Base-by-base conservation (phyloP, 2,329 filamentous ascomycete genomes). In the Xylaria digitata region DNA sequence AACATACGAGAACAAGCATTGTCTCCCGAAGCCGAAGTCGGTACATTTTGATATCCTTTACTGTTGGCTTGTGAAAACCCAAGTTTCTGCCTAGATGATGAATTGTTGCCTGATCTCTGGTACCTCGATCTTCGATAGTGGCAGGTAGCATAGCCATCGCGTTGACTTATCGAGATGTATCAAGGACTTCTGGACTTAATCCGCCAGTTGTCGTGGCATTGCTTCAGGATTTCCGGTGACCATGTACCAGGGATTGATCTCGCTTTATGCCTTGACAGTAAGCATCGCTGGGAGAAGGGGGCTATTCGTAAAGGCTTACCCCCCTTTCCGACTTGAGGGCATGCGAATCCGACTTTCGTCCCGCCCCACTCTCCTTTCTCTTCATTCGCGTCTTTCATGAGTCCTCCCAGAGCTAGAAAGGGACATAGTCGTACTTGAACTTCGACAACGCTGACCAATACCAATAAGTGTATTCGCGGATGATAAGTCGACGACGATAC, bases 31-130 rank as follows among this genome's bases (percentile, higher is more conserved):
- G 21, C 21, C 26, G 34, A 34, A 23, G 9, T 34, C 48, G 54
- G 45, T 26, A 19, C n/a, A 15, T 37, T 59, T 23, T 23, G 45
- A 52, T 43, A 56, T 42, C 21, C 34, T 48, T 50, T 13, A 6
- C 37, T 34, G 23, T 52, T 26, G 26, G 26, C 53, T 17, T 57
- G 11, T 2, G 46, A 40, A 21, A 23, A n/a, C 11, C 7, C 42
- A 21, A 30, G 30, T 42, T 11, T 15, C 11, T n/a, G 26, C 49
- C 45, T 13, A 32, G 55, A 19, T 23, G 43, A 34, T 11, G n/a
- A 50, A 9, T 63, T 62, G 57, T 15, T 66, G 66, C 66, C 63
- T 66, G 58, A 32, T 17, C 5, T 30, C 6, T 13, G 42, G 59
- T 49, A 21, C 23, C 48, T 32, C 13, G 45, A 17, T 40, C 37